phyloP scores from a whole-genome alignment of 805 yeast genomes.

The Metschnikowia reukaufii region DNA sequence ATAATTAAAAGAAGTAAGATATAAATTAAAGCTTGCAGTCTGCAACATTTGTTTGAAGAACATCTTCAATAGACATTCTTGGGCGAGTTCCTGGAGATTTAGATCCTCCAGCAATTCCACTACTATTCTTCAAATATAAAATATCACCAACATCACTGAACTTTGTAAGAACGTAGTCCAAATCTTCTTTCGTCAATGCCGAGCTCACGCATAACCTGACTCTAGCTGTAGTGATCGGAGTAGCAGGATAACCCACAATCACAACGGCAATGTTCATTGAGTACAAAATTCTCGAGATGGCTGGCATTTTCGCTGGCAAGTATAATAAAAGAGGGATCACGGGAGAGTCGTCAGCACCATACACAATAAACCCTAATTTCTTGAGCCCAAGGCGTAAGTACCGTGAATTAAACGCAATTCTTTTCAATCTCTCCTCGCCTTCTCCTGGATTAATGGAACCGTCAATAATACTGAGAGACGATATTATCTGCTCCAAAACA shows the following conservation, averaged over 20 bases:
- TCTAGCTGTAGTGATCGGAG: constrained; percentile 86
- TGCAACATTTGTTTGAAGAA: constrained; percentile 65
- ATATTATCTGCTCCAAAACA: constrained; percentile 80
- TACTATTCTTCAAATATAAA: constrained; percentile 70
- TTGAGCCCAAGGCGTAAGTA: constrained; percentile 88
- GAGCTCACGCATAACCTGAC: constrained; percentile 91
- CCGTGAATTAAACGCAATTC: constrained; percentile 95
- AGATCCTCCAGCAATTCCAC: constrained; percentile 76
- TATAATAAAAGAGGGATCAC: constrained; percentile 86
- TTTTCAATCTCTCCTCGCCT: constrained; percentile 84
- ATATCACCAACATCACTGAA: constrained; percentile 78
- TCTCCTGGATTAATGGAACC: constrained; percentile 91
- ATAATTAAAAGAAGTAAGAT: neutral
- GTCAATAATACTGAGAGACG: constrained; percentile 74
- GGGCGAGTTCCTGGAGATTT: constrained; percentile 55
- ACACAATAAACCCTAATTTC: constrained; percentile 89
- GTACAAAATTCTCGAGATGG: constrained; percentile 79
- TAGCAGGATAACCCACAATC: constrained; percentile 97
- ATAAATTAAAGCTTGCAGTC: constrained; percentile 48
- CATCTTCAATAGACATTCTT: constrained; percentile 79
- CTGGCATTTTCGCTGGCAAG: constrained; percentile 93
- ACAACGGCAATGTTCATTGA: constrained; percentile 87
- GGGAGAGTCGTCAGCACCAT: constrained; percentile 96
- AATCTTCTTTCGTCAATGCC: constrained; percentile 89
- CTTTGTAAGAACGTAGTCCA: constrained; percentile 73